phyloP scores from a whole-genome alignment of 2,329 filamentous ascomycete genomes.

The Periconia sp. region DNA sequence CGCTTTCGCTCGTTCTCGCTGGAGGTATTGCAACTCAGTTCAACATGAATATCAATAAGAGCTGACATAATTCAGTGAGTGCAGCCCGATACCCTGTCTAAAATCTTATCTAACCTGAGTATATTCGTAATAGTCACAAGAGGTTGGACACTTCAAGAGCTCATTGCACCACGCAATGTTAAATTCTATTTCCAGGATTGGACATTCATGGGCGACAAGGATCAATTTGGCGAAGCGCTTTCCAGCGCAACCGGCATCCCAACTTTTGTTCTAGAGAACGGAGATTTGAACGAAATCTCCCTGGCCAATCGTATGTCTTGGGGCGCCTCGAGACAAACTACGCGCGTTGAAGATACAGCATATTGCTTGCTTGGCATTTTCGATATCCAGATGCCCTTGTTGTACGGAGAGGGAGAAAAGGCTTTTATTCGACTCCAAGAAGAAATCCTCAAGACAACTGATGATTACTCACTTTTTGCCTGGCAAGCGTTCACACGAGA shows the following conservation, averaged over 20 bases:
- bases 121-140: constrained; percentile 9
- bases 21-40: constrained; percentile 8
- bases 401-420: constrained; percentile 33
- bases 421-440: constrained; percentile 31
- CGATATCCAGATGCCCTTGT: constrained; percentile 32
- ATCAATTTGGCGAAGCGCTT: constrained; percentile 24
- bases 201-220: constrained; percentile 28
- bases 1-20: constrained; percentile 22
- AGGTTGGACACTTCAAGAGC: constrained; percentile 35
- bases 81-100: not conserved
- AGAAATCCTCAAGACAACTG: constrained; percentile 29
- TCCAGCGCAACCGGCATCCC: constrained; percentile 28
- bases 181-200: constrained; percentile 30
- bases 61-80: not conserved
- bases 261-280: constrained; percentile 21
- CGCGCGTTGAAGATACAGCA: constrained; percentile 29
- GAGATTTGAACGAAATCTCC: constrained; percentile 18
- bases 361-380: constrained; percentile 35
- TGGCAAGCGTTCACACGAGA: constrained; percentile 19
- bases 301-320: constrained; percentile 34
- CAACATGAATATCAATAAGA: not conserved
- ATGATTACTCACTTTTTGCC: constrained; percentile 31
- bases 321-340: constrained; percentile 28
- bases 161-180: constrained; percentile 25
- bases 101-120: no score